Evolutionary conservation across 768 basidiomycete genomes (phyloP).

Genomic region (Phaffia australis): DNA sequence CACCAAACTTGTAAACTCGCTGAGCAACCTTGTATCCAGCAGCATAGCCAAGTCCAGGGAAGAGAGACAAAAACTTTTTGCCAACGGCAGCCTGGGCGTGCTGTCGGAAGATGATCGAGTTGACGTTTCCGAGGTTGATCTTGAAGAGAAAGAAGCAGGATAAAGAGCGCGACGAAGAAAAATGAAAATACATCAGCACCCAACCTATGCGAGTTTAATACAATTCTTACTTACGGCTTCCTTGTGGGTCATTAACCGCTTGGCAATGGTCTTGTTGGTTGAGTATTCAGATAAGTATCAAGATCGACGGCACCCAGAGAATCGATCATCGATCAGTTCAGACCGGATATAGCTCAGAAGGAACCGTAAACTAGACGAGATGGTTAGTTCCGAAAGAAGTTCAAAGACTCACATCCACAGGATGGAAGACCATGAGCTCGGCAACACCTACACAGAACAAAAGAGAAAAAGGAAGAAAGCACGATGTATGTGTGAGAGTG

Average conservation of each 20-base stretch:
- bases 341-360: constrained; percentile 39
- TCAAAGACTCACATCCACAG: constrained; percentile 36
- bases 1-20: constrained; percentile 94
- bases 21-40: constrained; percentile 95
- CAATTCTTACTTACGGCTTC: constrained; percentile 31
- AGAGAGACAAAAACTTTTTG: constrained; percentile 74
- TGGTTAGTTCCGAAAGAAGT: neutral
- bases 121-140: constrained; percentile 46
- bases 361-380: neutral
- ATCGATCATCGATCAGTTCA: neutral
- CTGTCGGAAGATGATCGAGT: constrained; percentile 77
- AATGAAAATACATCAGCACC: neutral
- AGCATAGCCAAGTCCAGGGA: constrained; percentile 95
- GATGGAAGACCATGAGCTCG: constrained; percentile 89
- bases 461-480: neutral
- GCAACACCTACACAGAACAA: constrained; percentile 56
- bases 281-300: too few species aligned
- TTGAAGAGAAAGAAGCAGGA: constrained; percentile 37
- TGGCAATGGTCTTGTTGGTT: constrained; percentile 76
- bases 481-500: neutral
- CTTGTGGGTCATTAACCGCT: constrained; percentile 97
- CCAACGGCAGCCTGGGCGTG: constrained; percentile 57
- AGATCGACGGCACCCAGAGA: too few species aligned
- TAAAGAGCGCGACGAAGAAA: constrained; percentile 41
- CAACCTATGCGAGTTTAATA: neutral